Base-by-base conservation (phyloP, 345 rosid species). In the Gossypium australe region DNA sequence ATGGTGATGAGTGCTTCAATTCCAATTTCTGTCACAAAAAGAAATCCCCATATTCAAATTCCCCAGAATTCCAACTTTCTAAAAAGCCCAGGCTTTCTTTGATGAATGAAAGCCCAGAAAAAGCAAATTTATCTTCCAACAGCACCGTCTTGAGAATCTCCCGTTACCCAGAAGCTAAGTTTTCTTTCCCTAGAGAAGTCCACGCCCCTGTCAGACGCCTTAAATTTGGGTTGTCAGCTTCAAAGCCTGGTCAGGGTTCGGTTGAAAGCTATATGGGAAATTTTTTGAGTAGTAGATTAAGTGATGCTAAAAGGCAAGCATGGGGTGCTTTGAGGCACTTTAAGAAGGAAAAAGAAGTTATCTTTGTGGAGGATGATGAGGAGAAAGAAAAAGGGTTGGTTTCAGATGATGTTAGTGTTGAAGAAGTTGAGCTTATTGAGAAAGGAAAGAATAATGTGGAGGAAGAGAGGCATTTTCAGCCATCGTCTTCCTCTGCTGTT, bases 191-290 rank as follows among this genome's bases (percentile, higher is more conserved):
- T 53, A 83, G 97, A 29, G 84, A 88, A 68, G 86, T 90, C 41
- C 98, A 90, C 75, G 99, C 95, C 4, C 99, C 99, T 43, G 88
- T 91, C 41, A 85, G 97, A 80, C 48, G 27, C 9, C 78, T 51
- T 52, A 90, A 89, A 76, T 92, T 84, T 57, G 88, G 92, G 67
- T 68, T 80, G 7, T 43, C 61, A 1, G 25, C 49, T 3, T 77
- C 80, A 29, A 66, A 66, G 73, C 18, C 63, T 4, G 22, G 11
- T 6, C 73, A 49, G 69, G 77, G 56, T 7, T 75, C 74, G 2
- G 11, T 9, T 38, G 53, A 16, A 13, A 73, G 55, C 52, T 22
- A 53, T 65, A 44, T 43, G 90, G 87, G 90, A 13, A 84, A 75
- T 77, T 49, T 67, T 14, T 65, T 83, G 80, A 51, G 43, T 49